These are phyloP conservation scores for Phoma herbarum DNA, from an alignment of 2,329 filamentous ascomycete species.

Conservation along the genomic window DNA sequence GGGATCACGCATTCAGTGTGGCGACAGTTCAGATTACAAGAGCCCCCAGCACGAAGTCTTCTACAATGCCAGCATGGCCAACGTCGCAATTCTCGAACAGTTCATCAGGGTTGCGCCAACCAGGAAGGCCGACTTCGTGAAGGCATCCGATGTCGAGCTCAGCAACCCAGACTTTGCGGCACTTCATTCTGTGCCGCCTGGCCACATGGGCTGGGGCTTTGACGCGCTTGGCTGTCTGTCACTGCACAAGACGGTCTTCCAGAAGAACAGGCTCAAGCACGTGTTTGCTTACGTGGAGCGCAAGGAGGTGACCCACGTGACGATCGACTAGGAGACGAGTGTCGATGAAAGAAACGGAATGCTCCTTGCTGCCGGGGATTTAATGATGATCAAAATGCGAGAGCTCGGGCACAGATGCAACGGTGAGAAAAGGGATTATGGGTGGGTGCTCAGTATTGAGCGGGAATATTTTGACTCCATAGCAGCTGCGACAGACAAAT, in stretches of 20 bases:
- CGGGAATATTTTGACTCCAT: too few species aligned
- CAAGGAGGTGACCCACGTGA: not conserved
- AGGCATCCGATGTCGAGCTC: not conserved
- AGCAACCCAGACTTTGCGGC: not conserved
- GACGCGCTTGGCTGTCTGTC: slow-evolving; percentile 15
- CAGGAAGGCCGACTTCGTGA: not conserved
- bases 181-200: slow-evolving; percentile 9
- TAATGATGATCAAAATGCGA: not conserved
- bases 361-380: too few species aligned
- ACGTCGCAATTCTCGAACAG: not conserved
- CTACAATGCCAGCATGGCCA: not conserved
- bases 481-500: not conserved
- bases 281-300: slow-evolving; percentile 6
- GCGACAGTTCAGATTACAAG: not conserved
- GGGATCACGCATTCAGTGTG: not conserved
- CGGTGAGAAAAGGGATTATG: too few species aligned
- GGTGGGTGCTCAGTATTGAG: too few species aligned
- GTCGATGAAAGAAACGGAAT: not conserved
- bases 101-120: not conserved
- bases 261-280: slow-evolving; percentile 1
- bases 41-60: not conserved
- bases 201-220: slow-evolving; percentile 21
- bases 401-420: too few species aligned
- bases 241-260: slow-evolving; percentile 5
- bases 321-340: not conserved